Base-by-base conservation (phyloP, 306 rosid species). In the Ormosia emarginata region DNA sequence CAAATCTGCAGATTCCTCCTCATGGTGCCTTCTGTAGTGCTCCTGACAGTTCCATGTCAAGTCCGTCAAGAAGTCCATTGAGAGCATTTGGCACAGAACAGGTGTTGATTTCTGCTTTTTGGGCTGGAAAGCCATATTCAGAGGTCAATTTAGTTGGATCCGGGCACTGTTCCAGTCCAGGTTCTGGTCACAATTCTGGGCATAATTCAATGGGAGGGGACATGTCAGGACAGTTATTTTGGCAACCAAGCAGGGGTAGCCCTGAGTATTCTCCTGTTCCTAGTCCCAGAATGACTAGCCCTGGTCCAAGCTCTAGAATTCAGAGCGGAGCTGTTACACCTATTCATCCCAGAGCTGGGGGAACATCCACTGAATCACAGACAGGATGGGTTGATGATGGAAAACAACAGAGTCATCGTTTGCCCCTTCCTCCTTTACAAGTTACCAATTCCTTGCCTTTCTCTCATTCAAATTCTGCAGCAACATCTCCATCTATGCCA, bases 291-390 rank as follows among this genome's bases (percentile, higher is more conserved):
- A 85, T 85, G 88, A 71, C 85, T 69, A 85, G 90, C 81, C 90
- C 90, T 67, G 95, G 99, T 40, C 98, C 98, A 64, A 92, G 98
- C 81, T 96, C 99, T 52, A 96, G 99, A 92, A 92, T 92, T 85
- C 99, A 96, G 67, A 96, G 99, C 67, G 99, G 99, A 86, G 94
- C 98, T 50, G 99, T 96, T 85, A 96, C 99, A 70, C 99, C 99
- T 57, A 92, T 87, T 86, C 98, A 96, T 86, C 97, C 98, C 24
- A 90, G 97, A 85, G 97, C 96, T 5, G 97, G 88, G 57, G 94
- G 94, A 75, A 81, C 87, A n/a, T 85, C 84, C 50, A 71, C 72
- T 39, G 98, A 96, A 61, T 85, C 96, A 55, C 99, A 86, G 77
- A 75, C 89, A 50, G 89, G 91, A 82, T 78, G 97, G 94, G 82